phyloP scores from a whole-genome alignment of 805 yeast genomes.

The Candida ponderosae region DNA sequence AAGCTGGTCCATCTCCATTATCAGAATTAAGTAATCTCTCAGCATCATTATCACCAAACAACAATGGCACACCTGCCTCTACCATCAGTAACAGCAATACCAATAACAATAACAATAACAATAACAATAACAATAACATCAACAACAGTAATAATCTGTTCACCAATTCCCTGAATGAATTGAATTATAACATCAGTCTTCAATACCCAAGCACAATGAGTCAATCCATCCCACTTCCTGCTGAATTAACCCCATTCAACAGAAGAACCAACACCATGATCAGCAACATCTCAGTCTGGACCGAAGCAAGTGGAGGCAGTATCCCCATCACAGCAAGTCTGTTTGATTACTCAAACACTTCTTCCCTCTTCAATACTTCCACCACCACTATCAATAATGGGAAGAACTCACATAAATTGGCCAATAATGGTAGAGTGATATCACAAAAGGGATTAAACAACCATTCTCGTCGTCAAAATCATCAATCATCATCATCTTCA shows the following conservation, averaged over 20 bases:
- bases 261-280: conserved; percentile 52
- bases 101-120: conserved; percentile 9
- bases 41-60: conserved; percentile 3
- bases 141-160: background rate
- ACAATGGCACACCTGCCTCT: too few species aligned
- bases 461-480: too few species aligned
- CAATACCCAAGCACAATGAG: conserved; percentile 1
- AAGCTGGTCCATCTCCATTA: conserved; percentile 8
- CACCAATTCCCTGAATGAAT: background rate
- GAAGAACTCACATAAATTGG: background rate
- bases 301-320: conserved; percentile 34
- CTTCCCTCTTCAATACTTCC: conserved; percentile 1
- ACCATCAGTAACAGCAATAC: too few species aligned
- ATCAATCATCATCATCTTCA: too few species aligned
- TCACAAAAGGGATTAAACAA: too few species aligned
- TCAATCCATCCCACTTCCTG: conserved; percentile 8
- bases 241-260: conserved; percentile 17
- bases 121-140: conserved; percentile 5
- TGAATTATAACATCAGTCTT: background rate
- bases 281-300: conserved; percentile 54
- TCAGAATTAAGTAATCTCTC: conserved; percentile 5
- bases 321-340: conserved; percentile 14
- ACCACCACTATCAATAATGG: conserved; percentile 2
- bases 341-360: conserved; percentile 17
- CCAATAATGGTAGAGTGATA: too few species aligned